Percentiles rank a stretch among this genome's conserved stretches.
Conservation (phyloP, 495 filamentous ascomycete species). For the Aspergillus campestris region DNA sequence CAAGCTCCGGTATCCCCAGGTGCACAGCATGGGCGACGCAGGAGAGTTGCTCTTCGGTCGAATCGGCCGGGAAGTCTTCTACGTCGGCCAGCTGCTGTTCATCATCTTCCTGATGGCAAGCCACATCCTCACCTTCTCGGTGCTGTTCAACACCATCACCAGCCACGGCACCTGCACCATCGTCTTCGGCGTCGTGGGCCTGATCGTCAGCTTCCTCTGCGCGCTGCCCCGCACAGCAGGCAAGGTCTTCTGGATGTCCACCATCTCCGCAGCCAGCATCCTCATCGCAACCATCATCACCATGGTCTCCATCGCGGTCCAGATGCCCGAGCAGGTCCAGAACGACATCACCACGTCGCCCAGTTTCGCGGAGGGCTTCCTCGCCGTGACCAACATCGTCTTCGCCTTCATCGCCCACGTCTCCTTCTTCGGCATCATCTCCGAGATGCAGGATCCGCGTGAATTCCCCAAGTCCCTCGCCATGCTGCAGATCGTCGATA, state of each 20-base stretch:
- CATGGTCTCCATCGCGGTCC: conserved; percentile 55
- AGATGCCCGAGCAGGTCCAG: conserved; percentile 15
- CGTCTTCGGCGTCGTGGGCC: conserved; percentile 56
- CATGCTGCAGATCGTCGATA: conserved; percentile 38
- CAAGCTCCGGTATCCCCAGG: conserved; percentile 32
- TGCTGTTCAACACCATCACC: conserved; percentile 58
- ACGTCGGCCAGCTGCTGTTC: conserved; percentile 53
- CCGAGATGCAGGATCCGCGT: conserved; percentile 49
- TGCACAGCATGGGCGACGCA: conserved; percentile 64
- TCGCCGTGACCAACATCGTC: conserved; percentile 36
- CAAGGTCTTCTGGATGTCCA: conserved; percentile 49
- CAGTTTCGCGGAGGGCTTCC: conserved; percentile 21
- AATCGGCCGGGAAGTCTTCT: conserved; percentile 54
- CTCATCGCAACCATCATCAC: conserved; percentile 58
- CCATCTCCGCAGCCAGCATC: conserved; percentile 48
- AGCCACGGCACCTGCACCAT: conserved; percentile 58
- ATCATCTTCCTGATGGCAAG: conserved; percentile 67
- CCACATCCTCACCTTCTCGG: conserved; percentile 58
- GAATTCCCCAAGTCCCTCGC: conserved; percentile 48
- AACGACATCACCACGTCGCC: conserved; percentile 13
- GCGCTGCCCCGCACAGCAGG: conserved; percentile 58
- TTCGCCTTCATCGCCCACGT: conserved; percentile 43
- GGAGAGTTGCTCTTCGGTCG: conserved; percentile 57
- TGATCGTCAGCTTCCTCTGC: conserved; percentile 52
- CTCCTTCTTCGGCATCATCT: conserved; percentile 49